Base-by-base conservation (phyloP, 208 protist genomes). In the Leishmania martiniquensis region DNA sequence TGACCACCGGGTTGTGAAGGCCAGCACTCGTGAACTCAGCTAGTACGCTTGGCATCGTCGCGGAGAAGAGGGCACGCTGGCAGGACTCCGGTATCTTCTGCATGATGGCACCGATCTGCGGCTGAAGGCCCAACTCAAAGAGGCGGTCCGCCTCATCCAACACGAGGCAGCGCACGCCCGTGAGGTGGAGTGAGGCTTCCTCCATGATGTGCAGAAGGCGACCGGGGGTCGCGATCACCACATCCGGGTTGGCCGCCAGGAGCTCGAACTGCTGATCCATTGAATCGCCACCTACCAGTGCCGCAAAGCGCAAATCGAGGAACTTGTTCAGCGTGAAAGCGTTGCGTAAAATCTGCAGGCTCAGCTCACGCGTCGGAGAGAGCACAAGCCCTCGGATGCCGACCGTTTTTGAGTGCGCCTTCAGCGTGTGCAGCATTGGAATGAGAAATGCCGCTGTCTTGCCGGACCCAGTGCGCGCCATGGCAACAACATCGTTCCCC, bases 91-190 rank as follows among this genome's bases (percentile, higher is more conserved):
- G 91, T 15, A 99, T 78, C n/a, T 96, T 93, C 34, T 94, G 83
- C 75, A 99, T 86, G 72, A 99, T 99, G 63, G 97, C 96, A 4
- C 86, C 83, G 45, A 99, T 85, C 91, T 99, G 99, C 49, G 94
- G 89, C 86, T 98, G 91, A 22, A 95, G 89, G 45, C 99, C 99
- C 77, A 99, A 91, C 85, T 99, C 99, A 89, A 99, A 99, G 10
- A 99, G 89, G 25, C 97, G 93, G 87, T 99, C 99, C 1, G 99
- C 99, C 88, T 99, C 99, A 91, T 99, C 99, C 68, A 99, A 98
- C 0, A 99, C 98, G 10, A 99, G 59, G 59, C 95, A 98, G 76
- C 99, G 89, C n/a, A 99, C 91, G 44, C 84, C 82, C 4, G 80
- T 86, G 4, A 99, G 88, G 55, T 93, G 88, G 44, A 99, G 74